Base-by-base conservation (phyloP, 352 stramenopile genomes). In the Phytophthora meadii region DNA sequence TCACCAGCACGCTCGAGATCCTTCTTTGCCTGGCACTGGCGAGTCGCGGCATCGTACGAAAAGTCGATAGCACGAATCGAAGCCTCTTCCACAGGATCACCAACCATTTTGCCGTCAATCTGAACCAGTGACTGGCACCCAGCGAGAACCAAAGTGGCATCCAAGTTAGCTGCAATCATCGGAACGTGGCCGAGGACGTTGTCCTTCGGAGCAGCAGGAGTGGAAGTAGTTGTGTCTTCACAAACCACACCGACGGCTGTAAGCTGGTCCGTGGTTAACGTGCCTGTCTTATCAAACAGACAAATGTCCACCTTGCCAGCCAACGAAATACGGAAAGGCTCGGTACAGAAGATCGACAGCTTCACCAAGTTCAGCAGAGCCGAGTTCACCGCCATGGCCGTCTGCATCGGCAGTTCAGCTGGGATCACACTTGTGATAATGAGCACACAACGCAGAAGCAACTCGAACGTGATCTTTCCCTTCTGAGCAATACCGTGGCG, bases 211-310 rank as follows among this genome's bases (percentile, higher is more conserved):
- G 49, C 15, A 42, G 67, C 64, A 14, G 54, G 73, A 30, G 80
- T 82, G 17, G 72, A 44, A 6, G 56, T 59, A 0, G 64, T 89
- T 2, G 81, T 79, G 60, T 94, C 86, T 55, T 94, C 76, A 41
- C 88, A 94, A 1, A 97, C 89, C 3, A 99, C 93, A 49, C 97
- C 98, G 52, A 94, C 84, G 1, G 98, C 82, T 28, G 89, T 95
- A 54, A 99, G 89, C 65, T 98, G 89, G 73, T 99, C 98, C 22
- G 89, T 98, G 0, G 98, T 99, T 34, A 99, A 74, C 6, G 98
- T 99, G 25, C 98, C 98, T 0, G 97, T 99, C 79, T 99, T 99
- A 76, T 99, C 98, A 67, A 99, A 99, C 30, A 97, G 88, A 61
- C 97, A 99, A 65, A 98, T 91, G 70, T 98, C 86, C 2, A 99